Evolutionary conservation across 768 basidiomycete genomes (phyloP), one percentile per base, ranked within the genome.

Genomic region (Sistotremastrum suecicum): DNA sequence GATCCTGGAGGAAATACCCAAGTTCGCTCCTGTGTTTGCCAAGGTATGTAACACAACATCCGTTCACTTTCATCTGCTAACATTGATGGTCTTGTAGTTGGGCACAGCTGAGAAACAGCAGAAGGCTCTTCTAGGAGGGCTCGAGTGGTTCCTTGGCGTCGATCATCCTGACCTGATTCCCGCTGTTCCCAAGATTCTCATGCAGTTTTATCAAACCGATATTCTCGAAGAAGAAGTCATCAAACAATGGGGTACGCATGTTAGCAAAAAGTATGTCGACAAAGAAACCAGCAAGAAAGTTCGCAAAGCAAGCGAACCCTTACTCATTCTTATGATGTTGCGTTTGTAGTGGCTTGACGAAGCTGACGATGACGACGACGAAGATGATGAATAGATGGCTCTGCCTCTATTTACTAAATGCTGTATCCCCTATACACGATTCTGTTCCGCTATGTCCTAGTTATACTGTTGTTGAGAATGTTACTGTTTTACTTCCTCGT

Each of bases 261-360:
- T 91, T 59, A 87, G 83, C 66, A 94, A 85, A 72, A 95, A 97
- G 67, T 94, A 89, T 58, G 86, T 91, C 39, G 87, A 94, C 64
- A 90, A 84, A 65, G 91, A 97, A 30, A 83, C 76, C 40, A 86
- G 83, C 63, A 98, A 97, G 76, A 91, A 79, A 65, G 91, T 99
- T 43, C 73, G 92, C 55, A 94, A 92, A 70, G 90, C 90, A 8
- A 84, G 85, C 52, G 90, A 88, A 60, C 90, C 92, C 0, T 97
- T 35, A 43, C 35, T 44, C 11, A 42, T 9, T 30, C 20, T 43
- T 12, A 45, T 46, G 11, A 11, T 35, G 41, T n/a, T n/a, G 36
- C 41, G 20, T 48, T 37, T 53, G 0, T 51, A 84, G 78, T 94
- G 89, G 89, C 75, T 94, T 12, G 81, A 79, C 46, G 86, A 89